Evolutionary conservation across 352 stramenopile species (phyloP), one percentile per base, ranked within the genome.

Genomic region (Phytophthora constricta): DNA sequence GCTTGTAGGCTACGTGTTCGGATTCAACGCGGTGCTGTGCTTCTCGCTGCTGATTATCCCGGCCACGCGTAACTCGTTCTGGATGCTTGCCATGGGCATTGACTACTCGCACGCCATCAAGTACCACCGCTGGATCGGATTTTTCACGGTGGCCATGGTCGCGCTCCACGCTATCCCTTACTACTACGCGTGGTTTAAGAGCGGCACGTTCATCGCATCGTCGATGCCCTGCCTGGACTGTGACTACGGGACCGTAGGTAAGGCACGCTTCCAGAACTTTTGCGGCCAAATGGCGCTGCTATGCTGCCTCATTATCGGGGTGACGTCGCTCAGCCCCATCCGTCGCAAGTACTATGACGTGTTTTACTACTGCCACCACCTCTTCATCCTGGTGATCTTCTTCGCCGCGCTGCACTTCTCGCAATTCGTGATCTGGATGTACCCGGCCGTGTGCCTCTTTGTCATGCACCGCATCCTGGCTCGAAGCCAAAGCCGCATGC

Each of bases 341-440:
- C 87, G 91, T 22, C 83, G 91, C 41, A 66, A 69, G 27, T 89
- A 80, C 77, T 97, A 95, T 67, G 83, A 92, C 49, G 43, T 94
- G 27, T 97, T 97, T 53, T 95, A 96, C 76, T 95, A 95, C 74
- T 79, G 76, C 56, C 90, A 97, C 69, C 87, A 96, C 65, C 77
- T 96, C 39, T 96, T 96, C 70, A 78, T 97, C 34, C 59, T 95
- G 20, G 87, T 93, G 71, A 68, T 92, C 47, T 65, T 94, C 61
- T 70, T 78, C 46, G 76, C 73, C 48, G 76, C 76, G 17, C 62
- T 96, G 31, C 87, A 96, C 76, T 96, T 90, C 34, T 84, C 77
- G 48, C 81, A 81, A 23, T 92, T 94, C 45, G 82, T 96, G 39
- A 91, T 93, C 28, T 96, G 82, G 82, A 91, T 94, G 81, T 96